Evolutionary conservation across 441 rosid genomes (phyloP).

Genomic region (Heliophila coronopifolia): DNA sequence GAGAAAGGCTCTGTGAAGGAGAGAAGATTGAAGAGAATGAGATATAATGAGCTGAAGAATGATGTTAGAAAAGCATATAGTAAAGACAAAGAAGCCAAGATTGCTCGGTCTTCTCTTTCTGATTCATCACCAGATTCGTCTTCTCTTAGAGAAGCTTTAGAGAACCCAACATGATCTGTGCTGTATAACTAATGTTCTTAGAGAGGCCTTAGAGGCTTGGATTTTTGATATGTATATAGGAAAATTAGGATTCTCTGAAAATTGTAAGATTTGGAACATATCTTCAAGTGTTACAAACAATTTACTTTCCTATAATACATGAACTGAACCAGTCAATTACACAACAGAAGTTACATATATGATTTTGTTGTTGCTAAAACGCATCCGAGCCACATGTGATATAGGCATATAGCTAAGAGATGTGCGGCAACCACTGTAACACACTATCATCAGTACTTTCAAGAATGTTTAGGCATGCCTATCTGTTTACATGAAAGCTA

Average conservation of each 20-base stretch:
- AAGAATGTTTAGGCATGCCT: neutral
- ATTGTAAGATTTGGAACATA: neutral
- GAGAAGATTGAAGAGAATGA: conserved; percentile 50
- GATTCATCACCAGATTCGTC: conserved; percentile 58
- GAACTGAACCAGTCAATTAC: neutral
- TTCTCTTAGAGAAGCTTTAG: conserved; percentile 29
- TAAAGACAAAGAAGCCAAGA: conserved; percentile 68
- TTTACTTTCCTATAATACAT: neutral
- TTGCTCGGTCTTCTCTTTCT: conserved; percentile 39
- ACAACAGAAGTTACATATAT: neutral
- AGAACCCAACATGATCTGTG: conserved; percentile 13
- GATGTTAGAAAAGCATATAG: conserved; percentile 69
- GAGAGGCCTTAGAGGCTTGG: neutral
- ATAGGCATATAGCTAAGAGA: neutral
- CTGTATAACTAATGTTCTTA: neutral
- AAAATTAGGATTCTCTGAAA: conserved; percentile 7
- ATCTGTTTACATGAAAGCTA: neutral
- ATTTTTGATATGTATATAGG: conserved; percentile 10
- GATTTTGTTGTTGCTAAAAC: neutral
- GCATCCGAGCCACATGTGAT: neutral
- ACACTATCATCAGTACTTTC: conserved; percentile 1
- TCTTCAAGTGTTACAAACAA: neutral
- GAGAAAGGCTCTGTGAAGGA: conserved; percentile 61
- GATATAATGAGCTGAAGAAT: conserved; percentile 70
- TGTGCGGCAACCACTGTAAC: neutral